phyloP scores from a whole-genome alignment of 2,329 filamentous ascomycete species.

The Aschersonia sp. region DNA sequence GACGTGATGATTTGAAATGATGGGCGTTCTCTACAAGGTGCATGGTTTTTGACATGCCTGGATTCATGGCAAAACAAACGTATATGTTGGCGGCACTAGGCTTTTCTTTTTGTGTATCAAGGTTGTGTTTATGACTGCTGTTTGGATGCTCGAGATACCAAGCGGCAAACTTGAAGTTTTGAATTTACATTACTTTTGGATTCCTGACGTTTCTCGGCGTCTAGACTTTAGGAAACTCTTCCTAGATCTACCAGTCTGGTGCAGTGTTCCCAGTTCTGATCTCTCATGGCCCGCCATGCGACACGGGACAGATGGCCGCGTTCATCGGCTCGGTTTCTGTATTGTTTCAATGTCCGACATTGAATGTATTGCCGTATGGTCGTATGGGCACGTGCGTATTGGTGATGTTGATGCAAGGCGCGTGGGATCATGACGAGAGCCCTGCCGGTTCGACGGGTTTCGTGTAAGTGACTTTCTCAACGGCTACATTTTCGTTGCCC shows the following conservation, averaged over 20 bases:
- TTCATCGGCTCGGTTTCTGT: too few relatives aligned
- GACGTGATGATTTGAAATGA: too few relatives aligned
- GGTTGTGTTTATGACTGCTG: constrained; percentile 9
- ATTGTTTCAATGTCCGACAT: background rate
- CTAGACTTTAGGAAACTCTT: too few relatives aligned
- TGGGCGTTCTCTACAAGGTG: too few relatives aligned
- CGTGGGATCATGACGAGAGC: constrained; percentile 26
- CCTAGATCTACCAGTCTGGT: too few relatives aligned
- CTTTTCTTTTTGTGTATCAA: background rate
- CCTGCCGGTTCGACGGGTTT: constrained; percentile 52
- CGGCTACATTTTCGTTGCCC: constrained; percentile 64
- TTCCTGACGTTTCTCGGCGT: constrained; percentile 1
- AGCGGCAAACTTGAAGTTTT: constrained; percentile 17
- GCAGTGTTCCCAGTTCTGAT: too few relatives aligned
- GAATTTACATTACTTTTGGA: constrained; percentile 14
- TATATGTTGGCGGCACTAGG: background rate
- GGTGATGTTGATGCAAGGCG: background rate
- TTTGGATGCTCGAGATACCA: constrained; percentile 19
- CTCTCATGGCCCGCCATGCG: too few relatives aligned
- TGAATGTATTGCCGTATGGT: background rate
- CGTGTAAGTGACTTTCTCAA: constrained; percentile 77
- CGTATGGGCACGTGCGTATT: background rate
- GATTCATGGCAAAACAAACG: too few relatives aligned
- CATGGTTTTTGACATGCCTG: too few relatives aligned
- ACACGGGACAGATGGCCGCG: too few relatives aligned